phyloP scores from a whole-genome alignment of 2,329 filamentous ascomycete genomes.

The Ilyonectria mors-panacis region DNA sequence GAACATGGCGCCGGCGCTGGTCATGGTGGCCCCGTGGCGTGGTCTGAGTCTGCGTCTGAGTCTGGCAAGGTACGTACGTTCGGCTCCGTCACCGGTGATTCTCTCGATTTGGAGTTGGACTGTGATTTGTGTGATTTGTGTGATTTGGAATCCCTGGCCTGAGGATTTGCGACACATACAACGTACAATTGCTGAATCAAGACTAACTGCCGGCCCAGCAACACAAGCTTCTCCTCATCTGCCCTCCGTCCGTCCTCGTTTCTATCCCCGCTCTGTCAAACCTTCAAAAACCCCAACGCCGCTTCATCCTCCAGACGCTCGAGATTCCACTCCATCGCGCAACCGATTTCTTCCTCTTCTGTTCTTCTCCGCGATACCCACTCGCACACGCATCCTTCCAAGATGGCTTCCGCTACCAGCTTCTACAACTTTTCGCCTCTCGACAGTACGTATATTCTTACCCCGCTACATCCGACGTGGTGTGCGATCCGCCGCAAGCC shows the following conservation, averaged over 20 bases:
- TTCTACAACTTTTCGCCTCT: constrained; percentile 91
- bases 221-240: constrained; percentile 24
- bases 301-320: constrained; percentile 18
- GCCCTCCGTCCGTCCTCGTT: not conserved
- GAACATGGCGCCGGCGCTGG: not conserved
- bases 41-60: not conserved
- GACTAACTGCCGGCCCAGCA: constrained; percentile 28
- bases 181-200: not conserved
- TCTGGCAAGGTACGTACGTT: not conserved
- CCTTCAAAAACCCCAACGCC: constrained; percentile 6
- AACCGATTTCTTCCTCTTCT: constrained; percentile 20
- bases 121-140: too few species aligned
- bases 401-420: constrained; percentile 59
- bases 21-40: not conserved
- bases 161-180: not conserved
- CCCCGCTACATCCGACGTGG: not conserved
- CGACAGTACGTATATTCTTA: constrained; percentile 73
- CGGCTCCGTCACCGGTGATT: not conserved
- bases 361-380: constrained; percentile 20
- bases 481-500: not conserved
- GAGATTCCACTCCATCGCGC: constrained; percentile 26
- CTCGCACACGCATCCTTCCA: constrained; percentile 32
- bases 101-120: not conserved
- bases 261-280: not conserved
- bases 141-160: not conserved